These are phyloP conservation scores for Zygoascus sp. DNA, from an alignment of 1,139 yeast species.

Conservation along the genomic window DNA sequence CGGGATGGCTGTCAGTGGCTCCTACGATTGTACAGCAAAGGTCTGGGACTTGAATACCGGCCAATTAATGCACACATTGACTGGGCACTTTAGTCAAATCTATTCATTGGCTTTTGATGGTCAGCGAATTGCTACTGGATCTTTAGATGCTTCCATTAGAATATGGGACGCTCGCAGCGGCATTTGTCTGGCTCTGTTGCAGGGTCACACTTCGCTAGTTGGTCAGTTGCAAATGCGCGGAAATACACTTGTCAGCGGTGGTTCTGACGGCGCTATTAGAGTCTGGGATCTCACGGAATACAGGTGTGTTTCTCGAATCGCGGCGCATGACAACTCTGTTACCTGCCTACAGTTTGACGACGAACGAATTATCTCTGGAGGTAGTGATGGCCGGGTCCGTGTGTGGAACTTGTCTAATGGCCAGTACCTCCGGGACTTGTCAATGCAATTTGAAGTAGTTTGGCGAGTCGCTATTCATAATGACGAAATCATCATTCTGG, in stretches of 20 bases:
- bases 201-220: constrained; percentile 62
- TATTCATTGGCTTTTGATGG: constrained; percentile 82
- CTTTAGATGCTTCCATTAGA: constrained; percentile 86
- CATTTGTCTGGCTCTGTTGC: constrained; percentile 67
- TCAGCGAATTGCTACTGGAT: constrained; percentile 71
- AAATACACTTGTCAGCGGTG: constrained; percentile 85
- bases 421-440: constrained; percentile 41
- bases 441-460: constrained; percentile 37
- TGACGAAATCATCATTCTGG: constrained; percentile 40
- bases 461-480: constrained; percentile 42
- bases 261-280: constrained; percentile 83
- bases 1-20: constrained; percentile 51
- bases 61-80: constrained; percentile 64
- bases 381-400: constrained; percentile 82
- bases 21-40: constrained; percentile 87
- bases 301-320: constrained; percentile 82
- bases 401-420: constrained; percentile 88
- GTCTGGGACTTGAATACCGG: constrained; percentile 85
- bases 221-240: constrained; percentile 86
- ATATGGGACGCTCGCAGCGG: constrained; percentile 88
- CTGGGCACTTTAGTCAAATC: constrained; percentile 87
- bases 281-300: constrained; percentile 93
- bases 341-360: constrained; percentile 86
- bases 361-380: constrained; percentile 82
- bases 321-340: constrained; percentile 74